Evolutionary conservation across 768 basidiomycete species (phyloP).

Genomic region (Artomyces pyxidatus): DNA sequence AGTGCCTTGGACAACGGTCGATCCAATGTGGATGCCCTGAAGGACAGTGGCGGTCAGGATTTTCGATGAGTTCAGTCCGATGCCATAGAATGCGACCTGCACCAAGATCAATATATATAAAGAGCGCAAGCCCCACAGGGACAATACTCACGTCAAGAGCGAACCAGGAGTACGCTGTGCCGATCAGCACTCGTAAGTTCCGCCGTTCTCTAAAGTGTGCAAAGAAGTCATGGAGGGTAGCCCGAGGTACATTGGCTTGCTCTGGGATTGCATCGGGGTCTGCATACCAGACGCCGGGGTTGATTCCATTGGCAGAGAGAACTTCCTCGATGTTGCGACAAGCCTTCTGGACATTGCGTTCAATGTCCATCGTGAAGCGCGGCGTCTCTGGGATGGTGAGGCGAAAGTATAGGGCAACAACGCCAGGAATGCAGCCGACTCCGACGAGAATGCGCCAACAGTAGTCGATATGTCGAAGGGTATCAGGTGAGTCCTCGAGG

Average conservation of each 20-base stretch:
- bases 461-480: conserved; percentile 51
- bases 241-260: conserved; percentile 61
- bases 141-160: conserved; percentile 63
- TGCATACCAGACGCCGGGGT: conserved; percentile 30
- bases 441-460: conserved; percentile 88
- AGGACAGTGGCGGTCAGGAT: conserved; percentile 49
- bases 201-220: conserved; percentile 62
- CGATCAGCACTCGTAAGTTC: conserved; percentile 74
- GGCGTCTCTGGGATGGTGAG: conserved; percentile 91
- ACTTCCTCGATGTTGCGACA: conserved; percentile 65
- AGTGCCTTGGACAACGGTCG: conserved; percentile 27
- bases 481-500: conserved; percentile 35
- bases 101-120: neutral
- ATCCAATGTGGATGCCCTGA: conserved; percentile 50
- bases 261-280: conserved; percentile 53
- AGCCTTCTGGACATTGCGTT: conserved; percentile 74
- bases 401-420: conserved; percentile 83
- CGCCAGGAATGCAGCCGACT: conserved; percentile 75
- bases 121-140: conserved; percentile 16
- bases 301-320: conserved; percentile 28
- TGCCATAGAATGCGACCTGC: conserved; percentile 84
- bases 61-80: conserved; percentile 75
- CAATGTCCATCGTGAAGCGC: conserved; percentile 88
- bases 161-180: conserved; percentile 81
- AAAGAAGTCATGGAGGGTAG: conserved; percentile 58